A percentile compares a stretch with the other conserved stretches of the same genome.
Evolutionary conservation across 805 yeast species (phyloP).

Genomic region (Hermanozyma aechmeae): DNA sequence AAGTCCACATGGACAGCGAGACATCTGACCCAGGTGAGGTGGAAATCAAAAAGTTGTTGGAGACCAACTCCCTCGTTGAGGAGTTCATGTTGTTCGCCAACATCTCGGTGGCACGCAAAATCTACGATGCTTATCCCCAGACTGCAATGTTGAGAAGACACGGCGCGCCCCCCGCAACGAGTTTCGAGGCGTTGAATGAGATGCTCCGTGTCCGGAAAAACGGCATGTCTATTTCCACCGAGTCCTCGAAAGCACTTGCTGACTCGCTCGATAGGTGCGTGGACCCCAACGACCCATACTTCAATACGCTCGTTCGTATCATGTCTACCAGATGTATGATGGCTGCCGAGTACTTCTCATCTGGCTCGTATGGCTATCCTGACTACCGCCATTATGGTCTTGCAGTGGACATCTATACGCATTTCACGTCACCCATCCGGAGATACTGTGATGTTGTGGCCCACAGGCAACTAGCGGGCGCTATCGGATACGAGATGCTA

Average conservation of each 20-base stretch:
- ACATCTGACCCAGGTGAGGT: slow-evolving; percentile 95
- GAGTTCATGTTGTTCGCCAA: slow-evolving; percentile 98
- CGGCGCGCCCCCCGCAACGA: slow-evolving; percentile 93
- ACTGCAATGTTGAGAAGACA: slow-evolving; percentile 98
- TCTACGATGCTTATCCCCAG: slow-evolving; percentile 89
- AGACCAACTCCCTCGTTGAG: slow-evolving; percentile 92
- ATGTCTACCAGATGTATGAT: slow-evolving; percentile 99
- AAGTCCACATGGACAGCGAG: slow-evolving; percentile 94
- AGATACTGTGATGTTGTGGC: slow-evolving; percentile 97
- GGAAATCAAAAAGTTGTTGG: slow-evolving; percentile 78
- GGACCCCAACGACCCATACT: slow-evolving; percentile 78
- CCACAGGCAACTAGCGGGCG: slow-evolving; percentile 96
- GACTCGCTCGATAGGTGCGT: slow-evolving; percentile 85
- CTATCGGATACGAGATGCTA: slow-evolving; percentile 85
- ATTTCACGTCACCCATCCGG: slow-evolving; percentile 96
- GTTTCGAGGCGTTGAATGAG: slow-evolving; percentile 82
- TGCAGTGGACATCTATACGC: slow-evolving; percentile 96
- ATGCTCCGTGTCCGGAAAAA: slow-evolving; percentile 73
- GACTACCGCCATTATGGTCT: slow-evolving; percentile 96
- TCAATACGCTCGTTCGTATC: slow-evolving; percentile 87
- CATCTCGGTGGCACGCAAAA: slow-evolving; percentile 89
- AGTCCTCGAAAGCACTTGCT: slow-evolving; percentile 84
- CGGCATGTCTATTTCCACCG: slow-evolving; percentile 64
- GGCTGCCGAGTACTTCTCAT: slow-evolving; percentile 95
- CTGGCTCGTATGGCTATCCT: slow-evolving; percentile 82